phyloP scores from a whole-genome alignment of 2,329 filamentous ascomycete genomes.

The Scedosporium apiospermum region DNA sequence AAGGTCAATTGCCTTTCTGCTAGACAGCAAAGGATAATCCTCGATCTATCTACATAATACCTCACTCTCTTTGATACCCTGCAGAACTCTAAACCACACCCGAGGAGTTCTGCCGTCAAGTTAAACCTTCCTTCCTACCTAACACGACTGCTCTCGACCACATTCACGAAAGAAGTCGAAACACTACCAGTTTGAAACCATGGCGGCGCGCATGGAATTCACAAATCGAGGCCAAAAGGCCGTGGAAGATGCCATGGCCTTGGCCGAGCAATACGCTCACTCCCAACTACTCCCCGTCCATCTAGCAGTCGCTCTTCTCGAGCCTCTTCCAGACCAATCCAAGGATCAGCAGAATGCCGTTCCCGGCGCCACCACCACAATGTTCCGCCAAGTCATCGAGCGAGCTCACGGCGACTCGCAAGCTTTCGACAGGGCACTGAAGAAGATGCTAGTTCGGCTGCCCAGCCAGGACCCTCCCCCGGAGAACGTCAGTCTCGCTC shows the following conservation, averaged over 20 bases:
- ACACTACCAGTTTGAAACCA: constrained; percentile 28
- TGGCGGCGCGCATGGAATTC: constrained; percentile 78
- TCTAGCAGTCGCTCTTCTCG: constrained; percentile 73
- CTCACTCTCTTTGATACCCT: constrained; percentile 2
- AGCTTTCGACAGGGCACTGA: constrained; percentile 76
- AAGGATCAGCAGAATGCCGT: constrained; percentile 76
- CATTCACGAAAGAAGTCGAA: constrained; percentile 8
- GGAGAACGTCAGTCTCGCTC: constrained; percentile 75
- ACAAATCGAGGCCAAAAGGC: constrained; percentile 89
- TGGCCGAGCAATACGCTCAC: constrained; percentile 86
- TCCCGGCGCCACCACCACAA: constrained; percentile 54
- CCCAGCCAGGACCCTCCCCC: constrained; percentile 93
- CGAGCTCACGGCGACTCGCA: constrained; percentile 89
- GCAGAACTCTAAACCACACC: not conserved
- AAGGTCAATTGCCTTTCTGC: constrained; percentile 7
- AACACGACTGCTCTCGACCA: not conserved
- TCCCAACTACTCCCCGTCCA: constrained; percentile 86
- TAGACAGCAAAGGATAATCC: constrained; percentile 4
- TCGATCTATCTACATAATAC: constrained; percentile 1
- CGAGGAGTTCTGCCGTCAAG: not conserved
- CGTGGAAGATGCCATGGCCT: constrained; percentile 75
- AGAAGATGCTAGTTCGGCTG: constrained; percentile 82
- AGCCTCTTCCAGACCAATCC: constrained; percentile 64
- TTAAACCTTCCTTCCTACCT: constrained; percentile 4
- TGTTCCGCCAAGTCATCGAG: constrained; percentile 92